Evolutionary conservation across 176 grass and related monocot species (phyloP), one percentile per base, ranked within the genome.

Genomic region (Metroxylon sagu): DNA sequence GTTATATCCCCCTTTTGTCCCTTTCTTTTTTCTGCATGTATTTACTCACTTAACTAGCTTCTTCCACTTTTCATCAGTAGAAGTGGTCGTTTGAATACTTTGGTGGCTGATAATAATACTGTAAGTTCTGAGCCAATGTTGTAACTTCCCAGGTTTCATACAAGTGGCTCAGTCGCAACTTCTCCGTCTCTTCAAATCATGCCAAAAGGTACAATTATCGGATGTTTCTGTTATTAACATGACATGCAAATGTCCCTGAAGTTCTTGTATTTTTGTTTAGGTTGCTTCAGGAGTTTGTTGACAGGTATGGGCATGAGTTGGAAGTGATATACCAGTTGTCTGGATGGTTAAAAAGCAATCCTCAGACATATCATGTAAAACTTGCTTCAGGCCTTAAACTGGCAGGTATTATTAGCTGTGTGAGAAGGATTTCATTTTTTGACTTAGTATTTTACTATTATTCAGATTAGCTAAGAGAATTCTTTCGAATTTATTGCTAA

Each of bases 111-210:
- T 28, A 1, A 55, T 43, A 3, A 54, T 27, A 48, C 29, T 54
- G 1, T 53, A 56, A 56, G 28, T 39, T 35, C 35, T 7, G 51
- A 6, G 8, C 35, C 8, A 43, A 10, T 43, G 10, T 19, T 30
- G 17, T 54, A 4, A 14, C 16, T 29, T 19, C 25, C n/a, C 84
- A 98, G 88, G 77, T 98, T 76, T 92, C 93, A 4, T 98, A 98
- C 72, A 98, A 98, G 83, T 98, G 93, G 93, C 79, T 98, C 48
- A 98, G 93, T 78, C 78, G 93, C 35, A 81, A 92, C 16, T 92
- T 98, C 71, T 92, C 72, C 17, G 56, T 98, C 3, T 98, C 85
- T 39, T 98, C 94, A 66, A 93, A 98, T 76, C 72, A 81, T 79
- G 82, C 94, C 50, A 98, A 93, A 75, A 89, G 85, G 94, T 92